phyloP scores from a whole-genome alignment of 1,139 yeast species.

The Geotrichum klebahnii region DNA sequence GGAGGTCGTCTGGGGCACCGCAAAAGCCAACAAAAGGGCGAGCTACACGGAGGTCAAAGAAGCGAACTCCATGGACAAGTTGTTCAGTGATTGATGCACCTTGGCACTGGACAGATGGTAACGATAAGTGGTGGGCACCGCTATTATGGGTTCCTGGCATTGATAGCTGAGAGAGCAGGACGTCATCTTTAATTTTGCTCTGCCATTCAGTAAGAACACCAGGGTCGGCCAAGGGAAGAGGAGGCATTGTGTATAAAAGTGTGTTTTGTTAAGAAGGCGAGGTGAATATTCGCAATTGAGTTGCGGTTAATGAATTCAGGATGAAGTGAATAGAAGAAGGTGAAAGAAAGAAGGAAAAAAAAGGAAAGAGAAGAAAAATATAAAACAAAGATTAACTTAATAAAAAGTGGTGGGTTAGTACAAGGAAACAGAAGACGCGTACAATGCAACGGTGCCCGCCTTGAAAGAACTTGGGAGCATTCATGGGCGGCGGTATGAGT shows the following conservation, averaged over 20 bases:
- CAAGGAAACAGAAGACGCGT: no score
- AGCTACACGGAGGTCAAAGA: constrained; percentile 65
- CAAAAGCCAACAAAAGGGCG: constrained; percentile 48
- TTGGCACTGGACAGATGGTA: constrained; percentile 79
- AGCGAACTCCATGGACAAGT: constrained; percentile 67
- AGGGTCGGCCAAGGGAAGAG: constrained; percentile 15
- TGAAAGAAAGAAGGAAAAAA: not conserved
- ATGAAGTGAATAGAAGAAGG: not conserved
- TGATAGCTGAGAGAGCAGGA: constrained; percentile 51
- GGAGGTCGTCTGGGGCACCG: constrained; percentile 49
- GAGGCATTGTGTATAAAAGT: constrained; percentile 18
- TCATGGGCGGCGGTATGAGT: no score
- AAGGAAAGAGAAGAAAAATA: not conserved
- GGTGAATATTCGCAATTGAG: not conserved
- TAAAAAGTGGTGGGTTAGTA: no score
- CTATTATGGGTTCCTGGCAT: constrained; percentile 75
- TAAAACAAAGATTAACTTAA: no score
- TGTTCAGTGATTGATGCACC: constrained; percentile 58
- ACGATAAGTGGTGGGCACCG: constrained; percentile 68
- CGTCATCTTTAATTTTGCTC: constrained; percentile 51
- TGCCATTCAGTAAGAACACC: constrained; percentile 47
- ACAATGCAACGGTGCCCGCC: no score
- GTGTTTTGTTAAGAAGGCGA: not conserved
- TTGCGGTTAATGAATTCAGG: not conserved
- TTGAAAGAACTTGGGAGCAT: no score